phyloP scores from a whole-genome alignment of 306 rosid genomes.

The Leucaena leucocephala region DNA sequence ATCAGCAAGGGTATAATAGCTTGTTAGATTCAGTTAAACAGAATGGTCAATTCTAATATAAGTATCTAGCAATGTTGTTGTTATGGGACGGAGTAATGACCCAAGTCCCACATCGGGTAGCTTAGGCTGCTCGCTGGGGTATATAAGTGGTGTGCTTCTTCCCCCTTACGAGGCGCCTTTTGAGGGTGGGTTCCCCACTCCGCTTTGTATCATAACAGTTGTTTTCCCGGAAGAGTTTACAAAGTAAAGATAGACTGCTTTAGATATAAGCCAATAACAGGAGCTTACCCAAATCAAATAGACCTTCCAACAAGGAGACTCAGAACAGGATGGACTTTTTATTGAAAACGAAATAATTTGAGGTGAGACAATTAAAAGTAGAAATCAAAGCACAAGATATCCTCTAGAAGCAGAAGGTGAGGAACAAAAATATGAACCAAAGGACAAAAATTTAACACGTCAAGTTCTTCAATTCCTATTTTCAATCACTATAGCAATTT shows the following conservation, averaged over 20 bases:
- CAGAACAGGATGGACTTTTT: not conserved
- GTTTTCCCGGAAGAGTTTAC: not conserved
- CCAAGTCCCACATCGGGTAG: too few species aligned
- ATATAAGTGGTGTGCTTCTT: too few species aligned
- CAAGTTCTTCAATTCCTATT: conserved; percentile 1
- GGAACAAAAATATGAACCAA: not conserved
- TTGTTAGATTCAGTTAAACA: not conserved
- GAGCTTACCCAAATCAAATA: not conserved
- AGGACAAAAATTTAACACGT: not conserved
- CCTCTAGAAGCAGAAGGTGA: not conserved
- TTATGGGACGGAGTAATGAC: too few species aligned
- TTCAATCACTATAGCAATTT: conserved; percentile 6
- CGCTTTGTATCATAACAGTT: too few species aligned
- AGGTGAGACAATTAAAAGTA: not conserved
- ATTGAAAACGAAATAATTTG: not conserved
- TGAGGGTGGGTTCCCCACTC: too few species aligned
- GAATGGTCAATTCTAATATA: not conserved
- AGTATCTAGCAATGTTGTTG: not conserved
- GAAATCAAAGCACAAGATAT: not conserved
- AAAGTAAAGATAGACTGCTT: not conserved
- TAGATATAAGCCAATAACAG: not conserved
- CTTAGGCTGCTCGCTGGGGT: too few species aligned
- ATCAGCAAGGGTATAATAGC: not conserved
- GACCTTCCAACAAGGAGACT: not conserved
- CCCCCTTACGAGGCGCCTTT: too few species aligned